These are phyloP conservation scores for Cystobasidium pallidum DNA, from an alignment of 1,284 basidiomycete genomes.

Conservation along the genomic window DNA sequence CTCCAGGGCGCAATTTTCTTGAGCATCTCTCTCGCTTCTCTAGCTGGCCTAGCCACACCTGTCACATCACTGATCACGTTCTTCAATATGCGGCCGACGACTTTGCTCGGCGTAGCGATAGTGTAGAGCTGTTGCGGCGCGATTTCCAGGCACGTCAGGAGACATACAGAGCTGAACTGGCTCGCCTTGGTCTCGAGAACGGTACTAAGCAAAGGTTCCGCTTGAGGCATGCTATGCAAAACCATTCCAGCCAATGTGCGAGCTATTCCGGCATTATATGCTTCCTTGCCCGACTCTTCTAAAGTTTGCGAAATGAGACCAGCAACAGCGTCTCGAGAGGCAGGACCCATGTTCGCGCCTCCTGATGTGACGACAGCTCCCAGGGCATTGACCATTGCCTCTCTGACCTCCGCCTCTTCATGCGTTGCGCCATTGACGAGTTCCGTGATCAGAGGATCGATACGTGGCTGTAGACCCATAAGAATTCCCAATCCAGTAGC, in stretches of 20 bases:
- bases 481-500: slow-evolving; percentile 84
- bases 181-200: slow-evolving; percentile 70
- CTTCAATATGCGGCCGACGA: slow-evolving; percentile 74
- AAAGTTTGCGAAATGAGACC: slow-evolving; percentile 81
- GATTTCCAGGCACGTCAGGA: slow-evolving; percentile 66
- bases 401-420: slow-evolving; percentile 71
- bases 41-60: slow-evolving; percentile 75
- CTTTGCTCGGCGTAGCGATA: slow-evolving; percentile 65
- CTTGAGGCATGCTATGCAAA: slow-evolving; percentile 64
- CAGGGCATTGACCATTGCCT: slow-evolving; percentile 75
- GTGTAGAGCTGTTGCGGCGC: slow-evolving; percentile 69
- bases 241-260: slow-evolving; percentile 70
- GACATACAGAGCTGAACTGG: slow-evolving; percentile 67
- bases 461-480: slow-evolving; percentile 65
- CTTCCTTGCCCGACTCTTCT: slow-evolving; percentile 68
- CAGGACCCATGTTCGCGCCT: slow-evolving; percentile 73
- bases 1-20: slow-evolving; percentile 58
- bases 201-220: slow-evolving; percentile 71
- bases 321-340: slow-evolving; percentile 70
- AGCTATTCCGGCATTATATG: slow-evolving; percentile 65
- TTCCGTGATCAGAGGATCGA: slow-evolving; percentile 78
- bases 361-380: slow-evolving; percentile 76
- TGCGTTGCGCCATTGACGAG: slow-evolving; percentile 63
- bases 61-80: slow-evolving; percentile 72
- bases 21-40: slow-evolving; percentile 79